Conservation (phyloP, 805 yeast species). For the Kodamaea nitidulidarum region DNA sequence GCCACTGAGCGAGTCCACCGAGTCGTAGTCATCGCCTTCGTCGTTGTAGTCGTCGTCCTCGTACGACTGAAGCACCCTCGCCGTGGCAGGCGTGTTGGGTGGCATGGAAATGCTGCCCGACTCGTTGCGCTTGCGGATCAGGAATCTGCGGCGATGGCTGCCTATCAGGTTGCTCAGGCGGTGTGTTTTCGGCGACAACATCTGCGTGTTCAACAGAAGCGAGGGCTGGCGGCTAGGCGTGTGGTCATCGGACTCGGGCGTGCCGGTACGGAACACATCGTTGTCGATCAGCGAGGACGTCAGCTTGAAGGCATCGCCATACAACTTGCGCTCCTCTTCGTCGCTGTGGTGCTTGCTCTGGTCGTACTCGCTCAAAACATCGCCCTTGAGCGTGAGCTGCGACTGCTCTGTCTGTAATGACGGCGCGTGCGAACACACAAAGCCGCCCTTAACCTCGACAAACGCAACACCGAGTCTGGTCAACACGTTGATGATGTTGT, state of each 20-base stretch:
- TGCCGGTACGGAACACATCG: constrained; percentile 14
- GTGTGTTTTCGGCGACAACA: constrained; percentile 33
- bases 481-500: constrained; percentile 74
- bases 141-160: constrained; percentile 56
- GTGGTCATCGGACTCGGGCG: constrained; percentile 24
- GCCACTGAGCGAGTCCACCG: constrained; percentile 54
- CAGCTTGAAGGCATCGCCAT: constrained; percentile 40
- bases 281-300: constrained; percentile 26
- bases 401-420: constrained; percentile 29
- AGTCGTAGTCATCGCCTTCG: constrained; percentile 44
- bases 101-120: constrained; percentile 35
- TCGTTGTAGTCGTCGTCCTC: constrained; percentile 29
- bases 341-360: constrained; percentile 11
- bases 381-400: constrained; percentile 7
- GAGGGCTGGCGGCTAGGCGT: constrained; percentile 38
- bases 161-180: constrained; percentile 38
- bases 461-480: constrained; percentile 73
- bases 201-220: constrained; percentile 27
- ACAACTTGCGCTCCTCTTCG: constrained; percentile 31
- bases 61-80: constrained; percentile 22
- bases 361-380: constrained; percentile 10
- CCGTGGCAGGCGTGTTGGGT: constrained; percentile 56
- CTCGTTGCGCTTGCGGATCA: constrained; percentile 51
- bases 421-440: constrained; percentile 71
- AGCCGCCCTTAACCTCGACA: constrained; percentile 92